phyloP scores from a whole-genome alignment of 257 asterid genomes.

The Coffea eugenioides region DNA sequence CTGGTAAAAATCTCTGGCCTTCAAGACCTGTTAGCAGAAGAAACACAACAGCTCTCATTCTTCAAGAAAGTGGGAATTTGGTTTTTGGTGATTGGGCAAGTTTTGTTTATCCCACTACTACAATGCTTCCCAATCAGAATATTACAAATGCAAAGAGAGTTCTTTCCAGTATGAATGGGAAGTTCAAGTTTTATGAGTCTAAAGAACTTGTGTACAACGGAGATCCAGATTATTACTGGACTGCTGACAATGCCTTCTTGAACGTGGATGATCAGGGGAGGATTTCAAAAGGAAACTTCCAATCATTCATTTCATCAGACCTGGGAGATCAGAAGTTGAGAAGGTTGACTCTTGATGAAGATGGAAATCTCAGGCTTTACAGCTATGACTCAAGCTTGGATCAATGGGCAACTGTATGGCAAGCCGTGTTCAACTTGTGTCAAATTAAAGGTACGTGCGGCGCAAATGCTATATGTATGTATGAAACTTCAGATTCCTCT shows the following conservation, averaged over 20 bases:
- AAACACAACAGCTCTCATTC: constrained; percentile 37
- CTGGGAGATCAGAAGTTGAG: constrained; percentile 46
- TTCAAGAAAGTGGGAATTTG: constrained; percentile 48
- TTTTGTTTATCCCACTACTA: constrained; percentile 55
- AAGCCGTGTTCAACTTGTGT: constrained; percentile 56
- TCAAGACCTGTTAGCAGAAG: constrained; percentile 13
- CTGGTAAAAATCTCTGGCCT: constrained; percentile 58
- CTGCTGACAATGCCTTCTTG: constrained; percentile 26
- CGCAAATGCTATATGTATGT: constrained; percentile 55
- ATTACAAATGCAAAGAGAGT: constrained; percentile 41
- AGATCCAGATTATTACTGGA: constrained; percentile 43
- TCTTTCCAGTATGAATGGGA: constrained; percentile 45
- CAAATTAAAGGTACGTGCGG: constrained; percentile 66
- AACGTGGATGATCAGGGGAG: constrained; percentile 43
- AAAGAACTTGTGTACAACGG: constrained; percentile 35
- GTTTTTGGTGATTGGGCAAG: constrained; percentile 58
- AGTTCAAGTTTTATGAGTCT: constrained; percentile 42
- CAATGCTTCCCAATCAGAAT: constrained; percentile 57
- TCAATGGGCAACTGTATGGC: constrained; percentile 63
- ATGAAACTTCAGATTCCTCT: constrained; percentile 39
- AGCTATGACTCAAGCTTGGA: constrained; percentile 42
- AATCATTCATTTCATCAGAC: constrained; percentile 40
- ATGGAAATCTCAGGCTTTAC: constrained; percentile 68
- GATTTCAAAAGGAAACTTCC: constrained; percentile 26
- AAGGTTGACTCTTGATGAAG: constrained; percentile 60